Conservation (phyloP, 768 basidiomycete genomes). For the Termitomyces sp. region DNA sequence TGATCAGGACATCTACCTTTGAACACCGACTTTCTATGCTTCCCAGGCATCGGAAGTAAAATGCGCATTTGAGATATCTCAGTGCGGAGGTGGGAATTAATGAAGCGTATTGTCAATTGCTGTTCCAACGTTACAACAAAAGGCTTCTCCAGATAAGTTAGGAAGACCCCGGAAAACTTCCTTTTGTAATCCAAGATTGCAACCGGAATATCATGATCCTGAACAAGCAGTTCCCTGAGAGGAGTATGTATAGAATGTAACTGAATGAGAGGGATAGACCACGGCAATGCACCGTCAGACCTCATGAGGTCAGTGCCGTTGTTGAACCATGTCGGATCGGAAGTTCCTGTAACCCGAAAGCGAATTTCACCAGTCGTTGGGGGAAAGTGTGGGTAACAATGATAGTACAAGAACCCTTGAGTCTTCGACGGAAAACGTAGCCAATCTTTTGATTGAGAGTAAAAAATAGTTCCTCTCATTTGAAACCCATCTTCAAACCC, state of each 20-base stretch:
- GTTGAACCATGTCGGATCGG: not conserved
- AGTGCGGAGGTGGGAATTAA: not conserved
- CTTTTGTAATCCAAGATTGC: not conserved
- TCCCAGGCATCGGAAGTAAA: not conserved
- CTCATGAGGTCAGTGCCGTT: not conserved
- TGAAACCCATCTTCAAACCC: not conserved
- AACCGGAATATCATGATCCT: not conserved
- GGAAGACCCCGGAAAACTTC: not conserved
- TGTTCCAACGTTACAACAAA: not conserved
- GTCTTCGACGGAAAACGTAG: not conserved
- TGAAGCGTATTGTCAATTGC: accelerated
- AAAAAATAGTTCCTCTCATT: not conserved
- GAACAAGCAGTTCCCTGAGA: not conserved
- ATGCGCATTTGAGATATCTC: not conserved
- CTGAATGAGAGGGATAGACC: not conserved
- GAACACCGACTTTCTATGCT: not conserved
- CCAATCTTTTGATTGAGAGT: not conserved
- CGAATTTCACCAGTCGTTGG: not conserved
- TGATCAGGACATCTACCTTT: not conserved
- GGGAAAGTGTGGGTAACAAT: not conserved
- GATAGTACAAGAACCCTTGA: not conserved
- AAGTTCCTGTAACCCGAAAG: not conserved
- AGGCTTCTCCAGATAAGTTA: not conserved
- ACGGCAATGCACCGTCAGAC: not conserved
- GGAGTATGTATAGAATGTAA: not conserved